A percentile compares a stretch with the other conserved stretches of the same genome.
These are phyloP conservation scores for Fraxinus latifolia DNA, from an alignment of 305 asterid species.

Conservation along the genomic window DNA sequence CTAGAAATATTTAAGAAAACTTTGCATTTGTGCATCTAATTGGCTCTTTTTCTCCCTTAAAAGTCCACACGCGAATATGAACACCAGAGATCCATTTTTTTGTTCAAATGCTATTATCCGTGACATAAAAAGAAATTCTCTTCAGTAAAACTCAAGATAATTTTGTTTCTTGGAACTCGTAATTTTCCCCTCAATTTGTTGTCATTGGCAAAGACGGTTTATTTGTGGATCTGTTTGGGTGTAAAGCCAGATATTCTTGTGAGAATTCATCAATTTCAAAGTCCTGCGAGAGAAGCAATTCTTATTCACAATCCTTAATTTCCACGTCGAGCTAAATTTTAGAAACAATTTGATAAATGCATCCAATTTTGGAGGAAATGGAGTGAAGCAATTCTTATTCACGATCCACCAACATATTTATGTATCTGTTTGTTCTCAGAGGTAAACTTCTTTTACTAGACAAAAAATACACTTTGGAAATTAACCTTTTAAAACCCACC, in stretches of 20 bases:
- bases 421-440: neutral
- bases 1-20: neutral
- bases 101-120: too few relatives aligned
- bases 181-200: slow-evolving; percentile 39
- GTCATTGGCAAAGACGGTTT: slow-evolving; percentile 43
- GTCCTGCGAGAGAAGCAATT: slow-evolving; percentile 51
- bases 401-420: neutral
- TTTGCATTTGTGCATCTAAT: too few relatives aligned
- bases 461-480: too few relatives aligned
- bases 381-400: neutral
- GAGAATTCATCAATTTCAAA: slow-evolving; percentile 75
- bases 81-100: too few relatives aligned
- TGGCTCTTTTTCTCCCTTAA: too few relatives aligned
- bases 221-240: slow-evolving; percentile 62
- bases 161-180: slow-evolving; percentile 43
- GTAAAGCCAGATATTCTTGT: slow-evolving; percentile 61
- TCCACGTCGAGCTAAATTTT: neutral
- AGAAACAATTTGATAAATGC: neutral
- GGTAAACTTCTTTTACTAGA: neutral
- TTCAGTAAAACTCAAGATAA: too few relatives aligned
- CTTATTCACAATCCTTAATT: neutral
- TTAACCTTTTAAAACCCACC: too few relatives aligned
- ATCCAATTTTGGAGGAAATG: neutral
- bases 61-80: too few relatives aligned
- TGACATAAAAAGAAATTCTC: slow-evolving; percentile 7